phyloP scores from a whole-genome alignment of 2,329 filamentous ascomycete genomes.

The Chaetomium olivaceum region DNA sequence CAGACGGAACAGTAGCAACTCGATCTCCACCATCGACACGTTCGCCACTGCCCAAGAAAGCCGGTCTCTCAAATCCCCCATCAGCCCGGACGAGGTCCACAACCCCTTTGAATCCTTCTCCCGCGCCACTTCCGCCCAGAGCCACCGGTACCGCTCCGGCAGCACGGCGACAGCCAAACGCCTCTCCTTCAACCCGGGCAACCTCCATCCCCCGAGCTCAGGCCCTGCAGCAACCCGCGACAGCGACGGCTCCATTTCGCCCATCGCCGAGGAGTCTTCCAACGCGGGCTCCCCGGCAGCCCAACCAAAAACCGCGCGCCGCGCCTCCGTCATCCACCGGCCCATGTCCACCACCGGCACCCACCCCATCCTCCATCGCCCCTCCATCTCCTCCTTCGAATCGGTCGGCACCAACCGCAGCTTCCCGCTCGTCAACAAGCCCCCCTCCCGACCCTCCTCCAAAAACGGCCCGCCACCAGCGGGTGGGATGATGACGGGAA shows the following conservation, averaged over 20 bases:
- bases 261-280: conserved; percentile 33
- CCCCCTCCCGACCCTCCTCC: conserved; percentile 24
- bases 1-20: conserved; percentile 51
- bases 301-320: conserved; percentile 9
- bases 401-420: conserved; percentile 62
- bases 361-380: conserved; percentile 47
- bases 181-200: conserved; percentile 21
- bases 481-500: background rate
- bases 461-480: background rate
- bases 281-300: conserved; percentile 14
- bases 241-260: conserved; percentile 31
- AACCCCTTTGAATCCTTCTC: conserved; percentile 20
- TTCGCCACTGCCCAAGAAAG: conserved; percentile 60
- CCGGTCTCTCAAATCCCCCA: conserved; percentile 41
- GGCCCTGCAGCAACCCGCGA: conserved; percentile 18
- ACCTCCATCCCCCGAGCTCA: conserved; percentile 20
- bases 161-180: conserved; percentile 26
- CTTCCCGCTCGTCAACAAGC: conserved; percentile 60
- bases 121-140: conserved; percentile 32
- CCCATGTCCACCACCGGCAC: conserved; percentile 45
- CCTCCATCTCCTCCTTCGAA: conserved; percentile 58
- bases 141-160: conserved; percentile 36
- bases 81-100: conserved; percentile 29
- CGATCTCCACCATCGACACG: conserved; percentile 53
- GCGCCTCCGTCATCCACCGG: conserved; percentile 44